Evolutionary conservation across 2,329 filamentous ascomycete genomes (phyloP).

Genomic region (Sporothrix mexicana): DNA sequence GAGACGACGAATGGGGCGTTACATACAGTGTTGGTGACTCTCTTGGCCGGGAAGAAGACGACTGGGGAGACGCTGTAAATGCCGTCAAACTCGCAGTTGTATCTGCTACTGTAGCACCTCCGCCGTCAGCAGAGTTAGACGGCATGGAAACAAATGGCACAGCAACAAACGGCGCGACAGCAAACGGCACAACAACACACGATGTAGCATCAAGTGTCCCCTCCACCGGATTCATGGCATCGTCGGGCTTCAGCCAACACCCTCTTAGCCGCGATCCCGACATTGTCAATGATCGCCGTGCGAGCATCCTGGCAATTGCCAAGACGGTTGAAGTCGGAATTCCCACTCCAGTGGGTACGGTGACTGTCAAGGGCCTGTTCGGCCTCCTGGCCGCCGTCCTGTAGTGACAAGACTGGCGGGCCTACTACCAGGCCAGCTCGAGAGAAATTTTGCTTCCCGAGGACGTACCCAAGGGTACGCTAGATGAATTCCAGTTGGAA

Average conservation of each 20-base stretch:
- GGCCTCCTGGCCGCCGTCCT: neutral
- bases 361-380: neutral
- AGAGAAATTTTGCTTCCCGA: neutral
- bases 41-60: too few species aligned
- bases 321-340: neutral
- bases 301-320: neutral
- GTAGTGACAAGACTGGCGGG: neutral
- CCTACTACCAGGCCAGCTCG: conserved; percentile 1
- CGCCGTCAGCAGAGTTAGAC: too few species aligned
- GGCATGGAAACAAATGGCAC: too few species aligned
- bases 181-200: too few species aligned
- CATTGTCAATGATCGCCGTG: neutral
- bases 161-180: too few species aligned
- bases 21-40: too few species aligned
- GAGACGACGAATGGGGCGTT: too few species aligned
- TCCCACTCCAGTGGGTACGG: neutral
- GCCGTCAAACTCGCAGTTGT: too few species aligned
- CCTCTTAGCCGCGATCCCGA: neutral
- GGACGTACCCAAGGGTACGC: neutral
- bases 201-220: too few species aligned
- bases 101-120: too few species aligned
- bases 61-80: too few species aligned
- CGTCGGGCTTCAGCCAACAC: neutral
- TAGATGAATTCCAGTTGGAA: neutral
- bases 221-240: neutral